Evolutionary conservation across 768 basidiomycete species (phyloP), one percentile per base, ranked within the genome.

Genomic region (Leccinum incarnatum): DNA sequence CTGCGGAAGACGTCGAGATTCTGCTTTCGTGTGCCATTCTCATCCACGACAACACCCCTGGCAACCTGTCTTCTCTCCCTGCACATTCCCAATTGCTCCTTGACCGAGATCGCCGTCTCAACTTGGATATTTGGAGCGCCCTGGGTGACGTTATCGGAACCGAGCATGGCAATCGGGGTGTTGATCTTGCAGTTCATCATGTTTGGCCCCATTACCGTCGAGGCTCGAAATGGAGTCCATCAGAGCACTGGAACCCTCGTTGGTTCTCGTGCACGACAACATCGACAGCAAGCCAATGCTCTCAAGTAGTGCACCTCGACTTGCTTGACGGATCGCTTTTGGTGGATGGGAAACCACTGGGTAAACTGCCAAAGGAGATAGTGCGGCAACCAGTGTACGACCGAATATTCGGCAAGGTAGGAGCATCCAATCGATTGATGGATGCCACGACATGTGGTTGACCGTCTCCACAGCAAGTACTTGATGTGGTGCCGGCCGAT

Each of bases 101-200:
- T n/a, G 67, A 70, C 15, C 64, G 75, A 27, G 69, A 76, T 48
- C 56, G 67, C 30, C 67, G 72, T 37, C 25, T 48, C 14, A 25
- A 3, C 47, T 15, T 48, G 14, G 47, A 23, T 12, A 14, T 48
- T 25, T 15, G 25, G 25, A 48, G 47, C 25, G 47, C 5, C 25
- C 47, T 48, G 25, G 14, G 47, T 27, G 47, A 48, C 53, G 68
- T 51, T 10, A 60, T 65, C 15, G 55, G 36, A 3, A 29, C 36
- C 0, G 30, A 54, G 5, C 8, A 29, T 2, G 23, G 32, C 4
- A 15, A 40, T 47, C 27, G 29, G 8, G 69, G 69, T 2, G 52
- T 70, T 6, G 55, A 70, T 40, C 49, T 27, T 8, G 69, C 69
- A 1, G 25, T 70, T 2, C 7, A 29, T 12, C 5, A 12, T 15